A percentile compares a stretch with the other conserved stretches of the same genome.
phyloP scores from a whole-genome alignment of 2,329 filamentous ascomycete species.

The Fusarium foetens region DNA sequence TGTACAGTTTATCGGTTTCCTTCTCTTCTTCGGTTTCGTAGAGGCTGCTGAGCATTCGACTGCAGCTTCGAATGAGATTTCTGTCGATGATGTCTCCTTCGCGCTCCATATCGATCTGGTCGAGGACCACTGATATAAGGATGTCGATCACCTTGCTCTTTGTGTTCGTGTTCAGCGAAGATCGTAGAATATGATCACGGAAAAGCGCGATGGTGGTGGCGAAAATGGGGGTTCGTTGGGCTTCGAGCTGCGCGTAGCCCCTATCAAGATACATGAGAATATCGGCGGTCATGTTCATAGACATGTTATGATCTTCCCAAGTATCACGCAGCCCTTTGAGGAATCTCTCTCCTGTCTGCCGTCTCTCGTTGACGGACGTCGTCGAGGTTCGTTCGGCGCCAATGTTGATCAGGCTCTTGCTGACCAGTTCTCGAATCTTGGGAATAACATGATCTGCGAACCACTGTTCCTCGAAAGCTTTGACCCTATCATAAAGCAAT shows the following conservation, averaged over 20 bases:
- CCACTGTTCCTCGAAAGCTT: constrained; percentile 84
- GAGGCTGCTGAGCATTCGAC: constrained; percentile 88
- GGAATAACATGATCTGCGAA: constrained; percentile 78
- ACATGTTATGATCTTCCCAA: constrained; percentile 90
- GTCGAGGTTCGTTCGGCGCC: constrained; percentile 66
- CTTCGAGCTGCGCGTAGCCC: constrained; percentile 75
- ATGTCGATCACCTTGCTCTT: constrained; percentile 73
- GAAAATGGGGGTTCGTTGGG: constrained; percentile 80
- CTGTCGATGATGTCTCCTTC: constrained; percentile 90
- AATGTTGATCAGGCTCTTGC: constrained; percentile 70
- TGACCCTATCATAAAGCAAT: constrained; percentile 82
- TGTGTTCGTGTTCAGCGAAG: constrained; percentile 59
- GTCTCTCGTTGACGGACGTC: constrained; percentile 79
- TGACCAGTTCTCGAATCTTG: constrained; percentile 76
- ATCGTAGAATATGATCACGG: constrained; percentile 82
- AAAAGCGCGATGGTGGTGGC: constrained; percentile 87
- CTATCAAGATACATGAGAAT: constrained; percentile 98
- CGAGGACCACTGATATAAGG: constrained; percentile 83
- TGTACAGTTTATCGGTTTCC: constrained; percentile 83
- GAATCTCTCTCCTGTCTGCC: constrained; percentile 84
- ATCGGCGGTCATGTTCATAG: constrained; percentile 96
- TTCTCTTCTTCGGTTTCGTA: constrained; percentile 84
- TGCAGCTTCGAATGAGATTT: constrained; percentile 81
- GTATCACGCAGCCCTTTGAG: constrained; percentile 77
- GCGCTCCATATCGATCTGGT: constrained; percentile 92